Conservation (phyloP, 108 stramenopile species). For the Schizochytrium sp. region DNA sequence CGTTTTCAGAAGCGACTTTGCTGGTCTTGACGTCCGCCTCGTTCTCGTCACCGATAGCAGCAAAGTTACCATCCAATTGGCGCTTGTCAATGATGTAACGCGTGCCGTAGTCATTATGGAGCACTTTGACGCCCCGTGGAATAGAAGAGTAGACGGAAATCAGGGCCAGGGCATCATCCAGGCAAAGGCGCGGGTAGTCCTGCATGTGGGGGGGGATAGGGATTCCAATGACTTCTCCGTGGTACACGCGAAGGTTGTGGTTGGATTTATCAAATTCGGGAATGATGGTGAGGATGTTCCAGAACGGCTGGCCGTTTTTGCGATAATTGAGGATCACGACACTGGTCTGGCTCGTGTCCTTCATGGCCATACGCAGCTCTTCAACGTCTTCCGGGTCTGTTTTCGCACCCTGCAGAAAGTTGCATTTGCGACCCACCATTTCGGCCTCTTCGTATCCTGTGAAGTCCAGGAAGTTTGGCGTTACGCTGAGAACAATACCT, state of each 20-base stretch:
- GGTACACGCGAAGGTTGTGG: neutral
- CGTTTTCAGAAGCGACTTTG: neutral
- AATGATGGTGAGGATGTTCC: constrained; percentile 93
- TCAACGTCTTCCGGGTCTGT: constrained; percentile 96
- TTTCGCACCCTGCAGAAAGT: constrained; percentile 92
- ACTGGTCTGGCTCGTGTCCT: constrained; percentile 86
- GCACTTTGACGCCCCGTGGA: neutral
- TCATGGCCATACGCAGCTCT: constrained; percentile 90
- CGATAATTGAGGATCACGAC: constrained; percentile 95
- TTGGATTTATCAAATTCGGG: neutral
- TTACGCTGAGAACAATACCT: constrained; percentile 39
- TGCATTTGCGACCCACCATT: constrained; percentile 94
- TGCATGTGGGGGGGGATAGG: constrained; percentile 59
- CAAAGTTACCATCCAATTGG: too few relatives aligned
- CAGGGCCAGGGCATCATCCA: constrained; percentile 45
- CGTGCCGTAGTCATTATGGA: neutral
- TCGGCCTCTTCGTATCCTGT: constrained; percentile 93
- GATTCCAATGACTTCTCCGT: constrained; percentile 25
- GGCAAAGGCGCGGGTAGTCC: constrained; percentile 17
- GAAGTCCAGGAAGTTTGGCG: constrained; percentile 82
- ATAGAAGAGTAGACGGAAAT: constrained; percentile 39
- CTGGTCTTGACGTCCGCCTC: neutral
- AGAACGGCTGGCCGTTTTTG: constrained; percentile 95
- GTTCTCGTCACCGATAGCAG: neutral
- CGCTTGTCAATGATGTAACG: too few relatives aligned